Conservation (phyloP, 2,329 filamentous ascomycete species). For the Coniella lustricola region DNA sequence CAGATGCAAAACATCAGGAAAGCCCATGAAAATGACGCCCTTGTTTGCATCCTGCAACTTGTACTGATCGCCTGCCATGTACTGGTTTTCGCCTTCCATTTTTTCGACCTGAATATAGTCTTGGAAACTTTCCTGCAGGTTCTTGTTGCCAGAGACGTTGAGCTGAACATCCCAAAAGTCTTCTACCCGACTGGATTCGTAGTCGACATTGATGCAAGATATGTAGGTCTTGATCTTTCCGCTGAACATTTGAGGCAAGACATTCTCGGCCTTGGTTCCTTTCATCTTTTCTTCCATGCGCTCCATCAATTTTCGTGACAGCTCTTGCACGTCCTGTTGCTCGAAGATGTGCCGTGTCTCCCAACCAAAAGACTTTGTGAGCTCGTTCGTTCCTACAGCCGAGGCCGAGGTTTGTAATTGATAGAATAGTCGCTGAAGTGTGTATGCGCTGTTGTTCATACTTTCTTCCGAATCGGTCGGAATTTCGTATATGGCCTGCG, state of each 20-base stretch:
- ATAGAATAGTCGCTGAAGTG: slow-evolving; percentile 89
- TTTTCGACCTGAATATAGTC: slow-evolving; percentile 97
- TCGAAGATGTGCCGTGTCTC: slow-evolving; percentile 97
- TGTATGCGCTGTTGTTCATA: slow-evolving; percentile 83
- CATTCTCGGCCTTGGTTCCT: slow-evolving; percentile 83
- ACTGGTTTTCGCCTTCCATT: slow-evolving; percentile 97
- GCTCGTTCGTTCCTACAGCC: slow-evolving; percentile 83
- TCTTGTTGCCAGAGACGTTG: slow-evolving; percentile 91
- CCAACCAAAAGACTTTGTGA: slow-evolving; percentile 97
- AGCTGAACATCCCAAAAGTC: slow-evolving; percentile 99
- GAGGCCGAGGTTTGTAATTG: slow-evolving; percentile 79
- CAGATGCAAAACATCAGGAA: slow-evolving; percentile 87
- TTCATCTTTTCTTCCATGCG: slow-evolving; percentile 98
- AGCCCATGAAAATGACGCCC: slow-evolving; percentile 93
- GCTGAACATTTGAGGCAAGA: slow-evolving; percentile 83
- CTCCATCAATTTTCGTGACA: slow-evolving; percentile 96
- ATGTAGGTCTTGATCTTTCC: slow-evolving; percentile 99
- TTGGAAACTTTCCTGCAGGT: slow-evolving; percentile 85
- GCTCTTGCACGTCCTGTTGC: slow-evolving; percentile 95
- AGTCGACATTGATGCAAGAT: slow-evolving; percentile 96
- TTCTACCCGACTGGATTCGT: slow-evolving; percentile 90
- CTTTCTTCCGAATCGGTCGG: slow-evolving; percentile 81
- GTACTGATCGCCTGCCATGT: slow-evolving; percentile 82
- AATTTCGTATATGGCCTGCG: slow-evolving; percentile 88
- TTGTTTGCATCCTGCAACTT: slow-evolving; percentile 96